These are phyloP conservation scores for Vanderwaltozyma yarrowii DNA, from an alignment of 805 yeast genomes.

Conservation along the genomic window DNA sequence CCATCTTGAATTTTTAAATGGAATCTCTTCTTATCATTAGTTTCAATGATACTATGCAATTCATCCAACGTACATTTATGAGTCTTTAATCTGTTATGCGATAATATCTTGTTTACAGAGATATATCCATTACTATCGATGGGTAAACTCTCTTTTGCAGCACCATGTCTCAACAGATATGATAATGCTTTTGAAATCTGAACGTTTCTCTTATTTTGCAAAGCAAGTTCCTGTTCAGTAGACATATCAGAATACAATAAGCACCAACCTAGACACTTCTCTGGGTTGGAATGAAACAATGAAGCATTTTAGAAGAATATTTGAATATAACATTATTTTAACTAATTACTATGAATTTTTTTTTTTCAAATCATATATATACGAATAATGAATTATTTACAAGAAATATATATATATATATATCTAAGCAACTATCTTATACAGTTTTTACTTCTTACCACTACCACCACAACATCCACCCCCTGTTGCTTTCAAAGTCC, in stretches of 20 bases:
- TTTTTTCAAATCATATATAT: too few species aligned
- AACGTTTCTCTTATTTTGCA: constrained; percentile 38
- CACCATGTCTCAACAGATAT: constrained; percentile 79
- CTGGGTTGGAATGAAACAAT: too few species aligned
- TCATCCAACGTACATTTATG: constrained; percentile 47
- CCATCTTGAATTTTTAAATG: constrained; percentile 30
- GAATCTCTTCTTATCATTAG: constrained; percentile 66
- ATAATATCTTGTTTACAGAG: constrained; percentile 40
- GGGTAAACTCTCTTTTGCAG: constrained; percentile 50
- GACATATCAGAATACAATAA: too few species aligned
- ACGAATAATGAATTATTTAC: too few species aligned
- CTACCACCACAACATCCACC: constrained; percentile 50
- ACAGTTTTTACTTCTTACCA: neutral
- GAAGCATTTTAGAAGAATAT: too few species aligned
- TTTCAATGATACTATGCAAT: constrained; percentile 47
- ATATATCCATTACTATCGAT: constrained; percentile 66
- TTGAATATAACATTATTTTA: too few species aligned
- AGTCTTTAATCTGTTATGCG: constrained; percentile 48
- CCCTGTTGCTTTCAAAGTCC: constrained; percentile 38
- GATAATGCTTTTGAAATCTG: constrained; percentile 66
- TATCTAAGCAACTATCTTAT: too few species aligned
- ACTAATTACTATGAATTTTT: too few species aligned
- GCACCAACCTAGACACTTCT: too few species aligned
- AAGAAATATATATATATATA: too few species aligned
- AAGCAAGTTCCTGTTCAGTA: constrained; percentile 1